Base-by-base conservation (phyloP, 345 rosid species). In the Eucalyptus viminalis region DNA sequence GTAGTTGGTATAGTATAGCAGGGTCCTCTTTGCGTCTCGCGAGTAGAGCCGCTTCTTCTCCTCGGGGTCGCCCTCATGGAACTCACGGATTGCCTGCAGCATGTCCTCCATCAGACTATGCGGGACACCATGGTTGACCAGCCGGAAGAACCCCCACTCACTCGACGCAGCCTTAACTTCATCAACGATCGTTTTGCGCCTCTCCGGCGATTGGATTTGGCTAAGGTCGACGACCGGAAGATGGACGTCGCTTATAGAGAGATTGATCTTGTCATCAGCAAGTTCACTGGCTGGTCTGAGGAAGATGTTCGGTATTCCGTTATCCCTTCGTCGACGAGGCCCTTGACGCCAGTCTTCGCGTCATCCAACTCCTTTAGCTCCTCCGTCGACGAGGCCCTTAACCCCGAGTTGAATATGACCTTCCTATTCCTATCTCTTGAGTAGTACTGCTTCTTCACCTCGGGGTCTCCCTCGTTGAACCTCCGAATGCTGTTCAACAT, bases 71-170 rank as follows among this genome's bases (percentile, higher is more conserved):
- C n/a, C n/a, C n/a, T n/a, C n/a, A n/a, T n/a, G n/a, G n/a, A n/a
- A n/a, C n/a, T n/a, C n/a, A n/a, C n/a, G n/a, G n/a, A n/a, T n/a
- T 40, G 87, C 91, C n/a, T 90, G 58, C 49, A 90, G 37, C 76
- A 88, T 80, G 25, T 88, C 60, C 47, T 90, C 89, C 80, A 88
- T 50, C 45, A 90, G 43, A 45, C 86, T 45, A 16, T 14, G 44
- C 49, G 89, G 91, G 85, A 88, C 86, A 49, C 88, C 89, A 44
- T 90, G 91, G 81, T 88, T 88, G 86, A 90, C 50, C 19, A 88
- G 87, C 72, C 76, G 89, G 53, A 90, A 90, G 89, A 90, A 90
- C n/a, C 89, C 91, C 91, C 89, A 90, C 45, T 51, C 37, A 7
- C 80, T 69, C 17, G 53, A 86, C 45, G 86, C 89, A 3, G 65